phyloP scores from a whole-genome alignment of 2,329 filamentous ascomycete species.

The Neurospora crassa region DNA sequence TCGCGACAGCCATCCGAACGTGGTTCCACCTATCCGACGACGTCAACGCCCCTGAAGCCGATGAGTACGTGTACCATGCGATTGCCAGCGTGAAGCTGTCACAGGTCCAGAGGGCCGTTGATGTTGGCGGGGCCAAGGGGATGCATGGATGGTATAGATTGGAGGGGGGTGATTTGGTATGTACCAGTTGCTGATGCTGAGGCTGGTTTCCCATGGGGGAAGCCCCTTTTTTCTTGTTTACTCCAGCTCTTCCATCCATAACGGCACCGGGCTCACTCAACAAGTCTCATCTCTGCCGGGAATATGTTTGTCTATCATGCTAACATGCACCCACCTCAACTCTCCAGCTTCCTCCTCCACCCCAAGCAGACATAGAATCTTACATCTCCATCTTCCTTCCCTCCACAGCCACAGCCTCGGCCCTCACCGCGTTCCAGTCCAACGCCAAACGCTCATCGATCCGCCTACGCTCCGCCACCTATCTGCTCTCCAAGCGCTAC shows the following conservation, averaged over 20 bases:
- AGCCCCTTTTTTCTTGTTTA: background rate
- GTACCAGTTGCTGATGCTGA: background rate
- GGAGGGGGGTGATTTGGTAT: slow-evolving; percentile 2
- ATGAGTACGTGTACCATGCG: slow-evolving; percentile 42
- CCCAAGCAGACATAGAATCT: slow-evolving; percentile 49
- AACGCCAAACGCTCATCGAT: slow-evolving; percentile 57
- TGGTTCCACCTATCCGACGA: slow-evolving; percentile 34
- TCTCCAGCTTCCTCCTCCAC: slow-evolving; percentile 34
- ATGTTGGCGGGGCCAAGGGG: slow-evolving; percentile 33
- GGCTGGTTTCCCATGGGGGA: slow-evolving; percentile 12
- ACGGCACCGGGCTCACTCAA: background rate
- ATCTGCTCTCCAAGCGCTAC: slow-evolving; percentile 44
- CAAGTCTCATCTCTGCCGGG: background rate
- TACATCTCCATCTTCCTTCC: slow-evolving; percentile 60
- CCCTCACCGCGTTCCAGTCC: slow-evolving; percentile 51
- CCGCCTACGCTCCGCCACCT: slow-evolving; percentile 43
- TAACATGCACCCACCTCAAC: slow-evolving; percentile 2
- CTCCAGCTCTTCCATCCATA: background rate
- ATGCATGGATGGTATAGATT: slow-evolving; percentile 39
- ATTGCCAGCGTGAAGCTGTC: slow-evolving; percentile 38
- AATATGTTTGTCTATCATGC: no score
- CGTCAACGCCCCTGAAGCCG: slow-evolving; percentile 12
- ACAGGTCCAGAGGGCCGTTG: slow-evolving; percentile 38
- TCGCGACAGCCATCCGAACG: slow-evolving; percentile 33
- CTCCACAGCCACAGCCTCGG: slow-evolving; percentile 47